phyloP scores from a whole-genome alignment of 768 basidiomycete genomes.

The Russula foetens region DNA sequence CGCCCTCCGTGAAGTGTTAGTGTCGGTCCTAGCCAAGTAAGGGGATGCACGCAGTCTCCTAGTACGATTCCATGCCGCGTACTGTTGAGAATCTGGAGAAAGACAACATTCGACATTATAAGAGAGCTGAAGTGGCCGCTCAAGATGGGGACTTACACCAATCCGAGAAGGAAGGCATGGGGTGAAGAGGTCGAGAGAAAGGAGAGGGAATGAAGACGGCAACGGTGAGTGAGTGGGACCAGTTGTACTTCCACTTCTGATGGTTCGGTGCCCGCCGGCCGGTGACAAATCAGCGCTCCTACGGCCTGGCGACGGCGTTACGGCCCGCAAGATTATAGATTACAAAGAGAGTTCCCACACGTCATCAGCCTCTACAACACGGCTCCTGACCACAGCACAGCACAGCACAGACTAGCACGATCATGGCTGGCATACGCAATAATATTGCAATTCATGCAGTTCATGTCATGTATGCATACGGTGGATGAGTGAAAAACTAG shows the following conservation, averaged over 20 bases:
- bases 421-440: constrained; percentile 24
- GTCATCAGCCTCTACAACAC: too few relatives aligned
- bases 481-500: constrained; percentile 7
- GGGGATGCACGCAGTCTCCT: constrained; percentile 44
- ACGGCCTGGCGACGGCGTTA: too few relatives aligned
- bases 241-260: too few relatives aligned
- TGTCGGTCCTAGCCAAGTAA: constrained; percentile 44
- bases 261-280: too few relatives aligned
- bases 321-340: too few relatives aligned
- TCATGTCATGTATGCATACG: constrained; percentile 26
- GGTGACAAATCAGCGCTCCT: constrained; percentile 12
- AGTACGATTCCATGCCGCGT: constrained; percentile 51
- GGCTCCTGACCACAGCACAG: too few relatives aligned
- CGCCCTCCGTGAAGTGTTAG: constrained; percentile 39
- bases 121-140: constrained; percentile 14
- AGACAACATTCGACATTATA: not conserved
- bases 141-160: constrained; percentile 31
- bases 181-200: not conserved
- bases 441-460: not conserved
- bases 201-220: not conserved
- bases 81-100: constrained; percentile 39
- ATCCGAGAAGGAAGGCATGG: constrained; percentile 26
- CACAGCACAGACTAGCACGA: too few relatives aligned
- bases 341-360: too few relatives aligned
- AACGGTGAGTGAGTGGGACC: too few relatives aligned